Conservation (phyloP, 1,284 basidiomycete species). For the Trametes versicolor region DNA sequence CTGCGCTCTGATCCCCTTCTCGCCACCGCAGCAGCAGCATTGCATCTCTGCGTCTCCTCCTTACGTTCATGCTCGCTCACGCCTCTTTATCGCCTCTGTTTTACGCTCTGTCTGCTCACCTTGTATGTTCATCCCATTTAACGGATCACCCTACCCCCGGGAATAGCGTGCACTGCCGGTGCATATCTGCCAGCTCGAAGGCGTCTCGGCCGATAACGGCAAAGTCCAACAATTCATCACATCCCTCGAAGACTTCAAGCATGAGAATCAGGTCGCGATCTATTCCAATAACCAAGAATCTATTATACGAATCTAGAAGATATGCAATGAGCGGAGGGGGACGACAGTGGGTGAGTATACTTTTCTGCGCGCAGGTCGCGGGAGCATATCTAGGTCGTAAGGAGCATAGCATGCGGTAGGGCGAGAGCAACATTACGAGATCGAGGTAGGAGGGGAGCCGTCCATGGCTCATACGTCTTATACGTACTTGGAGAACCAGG, state of each 20-base stretch:
- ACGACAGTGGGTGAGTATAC: slow-evolving; percentile 17
- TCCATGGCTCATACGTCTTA: slow-evolving; percentile 40
- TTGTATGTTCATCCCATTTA: slow-evolving; percentile 13
- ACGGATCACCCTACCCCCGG: background rate
- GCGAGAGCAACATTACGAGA: slow-evolving; percentile 7
- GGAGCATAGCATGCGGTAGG: slow-evolving; percentile 20
- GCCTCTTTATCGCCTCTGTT: slow-evolving; percentile 5
- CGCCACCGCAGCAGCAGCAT: background rate
- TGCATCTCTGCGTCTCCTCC: no score
- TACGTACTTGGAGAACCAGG: slow-evolving; percentile 91
- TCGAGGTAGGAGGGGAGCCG: background rate
- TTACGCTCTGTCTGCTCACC: slow-evolving; percentile 19
- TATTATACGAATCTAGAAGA: slow-evolving; percentile 25
- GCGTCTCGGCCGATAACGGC: no score
- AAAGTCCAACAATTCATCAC: background rate
- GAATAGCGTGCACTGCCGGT: no score
- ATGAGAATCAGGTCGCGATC: background rate
- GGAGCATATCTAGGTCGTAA: slow-evolving; percentile 29
- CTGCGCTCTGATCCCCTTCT: background rate
- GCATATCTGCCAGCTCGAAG: no score
- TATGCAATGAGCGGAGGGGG: slow-evolving; percentile 29
- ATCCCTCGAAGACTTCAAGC: background rate
- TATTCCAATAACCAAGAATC: slow-evolving; percentile 13
- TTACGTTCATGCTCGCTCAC: slow-evolving; percentile 16
- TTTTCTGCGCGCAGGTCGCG: slow-evolving; percentile 19